Conservation (phyloP, 129 eudicot species). For the Oenanthe sinensis region DNA sequence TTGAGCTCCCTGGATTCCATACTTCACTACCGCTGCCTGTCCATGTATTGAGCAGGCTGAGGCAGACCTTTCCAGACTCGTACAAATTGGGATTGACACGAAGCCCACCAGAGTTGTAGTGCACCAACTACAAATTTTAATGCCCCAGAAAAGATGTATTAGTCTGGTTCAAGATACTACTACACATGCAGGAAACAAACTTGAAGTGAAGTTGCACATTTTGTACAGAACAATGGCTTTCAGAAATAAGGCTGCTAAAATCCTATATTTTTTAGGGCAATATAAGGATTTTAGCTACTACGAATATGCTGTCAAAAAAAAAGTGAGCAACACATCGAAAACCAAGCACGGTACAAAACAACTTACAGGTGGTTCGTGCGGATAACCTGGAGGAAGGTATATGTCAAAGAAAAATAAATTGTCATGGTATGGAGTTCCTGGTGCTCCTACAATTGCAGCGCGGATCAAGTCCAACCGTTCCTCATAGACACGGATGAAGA, state of each 20-base stretch:
- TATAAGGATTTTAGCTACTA: neutral
- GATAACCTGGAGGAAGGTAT: slow-evolving; percentile 72
- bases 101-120: slow-evolving; percentile 83
- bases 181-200: neutral
- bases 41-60: slow-evolving; percentile 96
- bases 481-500: slow-evolving; percentile 77
- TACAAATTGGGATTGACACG: slow-evolving; percentile 88
- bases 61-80: slow-evolving; percentile 91
- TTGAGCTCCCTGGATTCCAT: slow-evolving; percentile 82
- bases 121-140: slow-evolving; percentile 56
- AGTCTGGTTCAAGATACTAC: neutral
- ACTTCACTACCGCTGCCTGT: slow-evolving; percentile 70
- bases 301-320: neutral
- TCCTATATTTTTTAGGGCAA: neutral
- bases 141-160: slow-evolving; percentile 2
- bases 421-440: slow-evolving; percentile 89
- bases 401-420: slow-evolving; percentile 83
- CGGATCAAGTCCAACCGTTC: slow-evolving; percentile 82
- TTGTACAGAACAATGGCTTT: neutral
- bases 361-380: slow-evolving; percentile 87
- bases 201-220: neutral
- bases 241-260: neutral
- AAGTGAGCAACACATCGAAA: neutral
- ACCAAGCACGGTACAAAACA: neutral
- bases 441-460: slow-evolving; percentile 75